Percentiles rank a stretch among this genome's conserved stretches.
Conservation (phyloP, 352 stramenopile species). For the Globisporangium mamillatum region DNA sequence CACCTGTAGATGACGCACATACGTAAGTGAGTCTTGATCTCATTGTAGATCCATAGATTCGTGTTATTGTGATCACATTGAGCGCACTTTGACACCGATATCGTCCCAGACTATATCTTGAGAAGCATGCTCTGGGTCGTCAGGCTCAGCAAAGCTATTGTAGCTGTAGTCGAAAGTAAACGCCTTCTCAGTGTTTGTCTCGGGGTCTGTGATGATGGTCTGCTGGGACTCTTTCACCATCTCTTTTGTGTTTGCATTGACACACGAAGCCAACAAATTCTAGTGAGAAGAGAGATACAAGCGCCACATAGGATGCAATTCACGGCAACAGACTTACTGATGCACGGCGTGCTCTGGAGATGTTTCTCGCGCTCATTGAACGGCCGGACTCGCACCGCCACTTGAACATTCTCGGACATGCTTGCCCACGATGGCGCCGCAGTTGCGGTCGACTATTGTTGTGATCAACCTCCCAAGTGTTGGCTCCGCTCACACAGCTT, state of each 20-base stretch:
- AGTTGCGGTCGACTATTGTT: neutral
- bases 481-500: neutral
- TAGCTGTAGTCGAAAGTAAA: slow-evolving; percentile 92
- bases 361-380: slow-evolving; percentile 82
- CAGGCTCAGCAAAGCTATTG: slow-evolving; percentile 65
- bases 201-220: slow-evolving; percentile 81
- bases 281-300: neutral
- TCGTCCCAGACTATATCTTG: slow-evolving; percentile 87
- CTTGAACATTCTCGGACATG: slow-evolving; percentile 86
- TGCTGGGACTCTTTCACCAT: slow-evolving; percentile 81
- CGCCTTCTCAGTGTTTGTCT: slow-evolving; percentile 66
- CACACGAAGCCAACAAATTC: neutral
- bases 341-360: slow-evolving; percentile 67
- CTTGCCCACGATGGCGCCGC: neutral
- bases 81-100: slow-evolving; percentile 66
- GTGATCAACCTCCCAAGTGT: neutral
- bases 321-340: slow-evolving; percentile 34
- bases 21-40: neutral
- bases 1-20: slow-evolving; percentile 30
- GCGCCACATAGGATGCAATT: neutral
- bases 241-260: slow-evolving; percentile 22
- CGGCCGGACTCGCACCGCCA: slow-evolving; percentile 74
- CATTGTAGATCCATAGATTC: neutral
- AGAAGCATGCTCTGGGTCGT: slow-evolving; percentile 60
- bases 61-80: neutral